Conservation (phyloP, 108 stramenopile species). For the Conticribra weissflogii region DNA sequence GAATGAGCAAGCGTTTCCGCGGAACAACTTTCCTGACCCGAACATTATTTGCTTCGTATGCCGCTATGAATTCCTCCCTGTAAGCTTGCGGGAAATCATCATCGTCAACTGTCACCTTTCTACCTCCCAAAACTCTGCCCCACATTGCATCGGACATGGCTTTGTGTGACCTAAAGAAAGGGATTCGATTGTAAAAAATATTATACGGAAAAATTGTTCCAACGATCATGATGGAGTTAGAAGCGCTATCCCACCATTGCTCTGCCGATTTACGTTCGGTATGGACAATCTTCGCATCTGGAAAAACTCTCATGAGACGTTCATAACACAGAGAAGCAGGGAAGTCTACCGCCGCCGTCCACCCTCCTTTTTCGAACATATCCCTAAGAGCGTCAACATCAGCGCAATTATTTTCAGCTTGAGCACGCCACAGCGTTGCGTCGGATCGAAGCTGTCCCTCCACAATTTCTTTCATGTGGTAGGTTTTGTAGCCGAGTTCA, state of each 20-base stretch:
- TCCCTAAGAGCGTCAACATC: constrained; percentile 13
- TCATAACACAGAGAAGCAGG: constrained; percentile 13
- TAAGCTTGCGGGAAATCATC: constrained; percentile 9
- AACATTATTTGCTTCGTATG: constrained; percentile 14
- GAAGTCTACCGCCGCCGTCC: constrained; percentile 22
- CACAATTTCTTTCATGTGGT: constrained; percentile 24
- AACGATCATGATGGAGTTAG: constrained; percentile 8
- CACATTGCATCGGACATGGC: constrained; percentile 3
- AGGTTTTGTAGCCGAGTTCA: constrained; percentile 20
- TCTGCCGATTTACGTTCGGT: constrained; percentile 19
- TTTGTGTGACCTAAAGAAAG: constrained; percentile 7
- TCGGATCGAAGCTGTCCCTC: neutral
- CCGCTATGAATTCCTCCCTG: constrained; percentile 9
- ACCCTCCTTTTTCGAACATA: constrained; percentile 16
- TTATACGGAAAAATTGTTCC: constrained; percentile 1
- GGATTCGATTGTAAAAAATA: neutral
- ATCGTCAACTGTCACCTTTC: constrained; percentile 1
- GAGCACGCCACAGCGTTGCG: neutral
- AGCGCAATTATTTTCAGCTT: constrained; percentile 14
- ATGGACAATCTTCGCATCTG: constrained; percentile 23
- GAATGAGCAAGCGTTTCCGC: constrained; percentile 6
- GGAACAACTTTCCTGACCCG: constrained; percentile 14
- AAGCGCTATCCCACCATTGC: constrained; percentile 17
- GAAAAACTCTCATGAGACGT: constrained; percentile 1
- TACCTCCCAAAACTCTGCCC: neutral